phyloP scores from a whole-genome alignment of 495 filamentous ascomycete genomes.

The Penicillium mononematosum region DNA sequence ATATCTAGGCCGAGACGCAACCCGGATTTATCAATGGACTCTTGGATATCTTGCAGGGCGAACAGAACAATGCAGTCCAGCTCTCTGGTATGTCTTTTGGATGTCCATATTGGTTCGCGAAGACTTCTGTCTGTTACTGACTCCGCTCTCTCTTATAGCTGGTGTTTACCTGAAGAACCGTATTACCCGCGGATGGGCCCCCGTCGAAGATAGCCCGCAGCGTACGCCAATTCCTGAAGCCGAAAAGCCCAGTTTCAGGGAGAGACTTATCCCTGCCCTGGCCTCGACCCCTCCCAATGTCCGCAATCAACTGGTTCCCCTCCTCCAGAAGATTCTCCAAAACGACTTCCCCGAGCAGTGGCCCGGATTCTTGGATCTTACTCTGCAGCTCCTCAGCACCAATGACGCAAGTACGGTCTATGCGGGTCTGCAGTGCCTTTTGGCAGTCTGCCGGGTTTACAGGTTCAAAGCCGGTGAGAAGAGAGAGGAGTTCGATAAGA shows the following conservation, averaged over 20 bases:
- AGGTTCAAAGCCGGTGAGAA: conserved; percentile 86
- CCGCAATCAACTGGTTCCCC: conserved; percentile 85
- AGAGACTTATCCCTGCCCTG: conserved; percentile 83
- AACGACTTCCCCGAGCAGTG: conserved; percentile 92
- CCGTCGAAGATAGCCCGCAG: conserved; percentile 63
- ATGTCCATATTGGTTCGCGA: conserved; percentile 5
- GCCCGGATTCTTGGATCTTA: conserved; percentile 90
- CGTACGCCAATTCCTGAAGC: conserved; percentile 75
- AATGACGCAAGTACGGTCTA: conserved; percentile 83
- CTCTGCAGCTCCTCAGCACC: conserved; percentile 77
- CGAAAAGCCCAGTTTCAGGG: conserved; percentile 83
- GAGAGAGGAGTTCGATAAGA: conserved; percentile 85
- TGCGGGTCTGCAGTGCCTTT: conserved; percentile 88
- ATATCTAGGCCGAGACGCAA: conserved; percentile 79
- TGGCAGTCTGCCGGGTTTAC: conserved; percentile 91
- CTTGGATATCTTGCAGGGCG: conserved; percentile 82
- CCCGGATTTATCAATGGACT: conserved; percentile 88
- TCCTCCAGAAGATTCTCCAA: conserved; percentile 92
- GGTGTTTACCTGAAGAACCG: conserved; percentile 98
- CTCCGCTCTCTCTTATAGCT: conserved; percentile 52
- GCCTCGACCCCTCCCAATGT: conserved; percentile 74
- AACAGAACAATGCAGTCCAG: conserved; percentile 78
- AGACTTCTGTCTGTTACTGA: conserved; percentile 12
- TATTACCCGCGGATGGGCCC: conserved; percentile 84
- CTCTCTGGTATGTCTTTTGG: conserved; percentile 68